These are phyloP conservation scores for Acacia acuminata DNA, from an alignment of 306 rosid species.

Conservation along the genomic window DNA sequence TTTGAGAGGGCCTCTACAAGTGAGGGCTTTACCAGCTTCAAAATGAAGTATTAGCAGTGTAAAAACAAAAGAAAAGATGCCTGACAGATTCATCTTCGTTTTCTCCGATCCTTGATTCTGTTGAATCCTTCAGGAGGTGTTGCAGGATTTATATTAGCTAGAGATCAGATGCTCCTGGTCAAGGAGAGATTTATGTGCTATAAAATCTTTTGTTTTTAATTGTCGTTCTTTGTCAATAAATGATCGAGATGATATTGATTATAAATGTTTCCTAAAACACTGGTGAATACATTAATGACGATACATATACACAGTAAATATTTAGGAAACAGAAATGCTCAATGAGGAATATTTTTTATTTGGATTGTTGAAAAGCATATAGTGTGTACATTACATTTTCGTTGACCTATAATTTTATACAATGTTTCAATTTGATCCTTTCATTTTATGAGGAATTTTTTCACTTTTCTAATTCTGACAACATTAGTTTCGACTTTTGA, in stretches of 20 bases:
- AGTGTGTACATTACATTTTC: too few species aligned
- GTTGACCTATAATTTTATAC: neutral
- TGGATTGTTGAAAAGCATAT: neutral
- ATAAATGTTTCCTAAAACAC: neutral
- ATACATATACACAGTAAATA: neutral
- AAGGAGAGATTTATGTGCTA: neutral
- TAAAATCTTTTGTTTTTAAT: neutral
- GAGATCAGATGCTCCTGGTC: neutral
- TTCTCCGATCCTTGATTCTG: neutral
- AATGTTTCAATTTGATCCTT: neutral
- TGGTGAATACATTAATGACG: neutral
- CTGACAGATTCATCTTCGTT: conserved; percentile 8
- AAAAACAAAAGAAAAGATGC: neutral
- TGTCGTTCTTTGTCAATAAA: neutral
- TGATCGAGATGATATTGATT: neutral
- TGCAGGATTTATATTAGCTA: neutral
- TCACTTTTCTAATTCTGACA: neutral
- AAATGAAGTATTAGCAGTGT: neutral
- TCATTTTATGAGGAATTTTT: too few species aligned
- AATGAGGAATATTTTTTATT: too few species aligned
- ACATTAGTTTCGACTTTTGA: too few species aligned
- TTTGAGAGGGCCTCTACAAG: conserved; percentile 13
- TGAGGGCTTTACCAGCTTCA: conserved; percentile 12
- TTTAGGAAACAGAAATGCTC: neutral
- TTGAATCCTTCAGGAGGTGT: neutral